Conservation (phyloP, 345 rosid species). For the Linum tenue region DNA sequence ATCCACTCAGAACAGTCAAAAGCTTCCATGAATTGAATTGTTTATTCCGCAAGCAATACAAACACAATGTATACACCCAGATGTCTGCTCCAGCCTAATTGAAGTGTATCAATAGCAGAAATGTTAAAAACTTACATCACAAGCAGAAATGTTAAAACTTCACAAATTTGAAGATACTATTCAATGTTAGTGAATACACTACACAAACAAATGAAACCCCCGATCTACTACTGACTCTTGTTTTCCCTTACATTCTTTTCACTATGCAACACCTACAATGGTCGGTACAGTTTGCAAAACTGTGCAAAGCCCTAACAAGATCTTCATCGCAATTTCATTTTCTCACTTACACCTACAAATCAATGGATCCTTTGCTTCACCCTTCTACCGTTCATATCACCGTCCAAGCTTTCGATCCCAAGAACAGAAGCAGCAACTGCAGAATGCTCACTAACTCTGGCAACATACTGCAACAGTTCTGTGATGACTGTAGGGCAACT, state of each 20-base stretch:
- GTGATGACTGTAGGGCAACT: slow-evolving; percentile 25
- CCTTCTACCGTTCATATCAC: slow-evolving; percentile 53
- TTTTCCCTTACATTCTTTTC: no score
- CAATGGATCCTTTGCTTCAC: slow-evolving; percentile 65
- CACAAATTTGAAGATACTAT: background rate
- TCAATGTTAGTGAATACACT: background rate
- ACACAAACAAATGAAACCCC: background rate
- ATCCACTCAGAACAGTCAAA: no score
- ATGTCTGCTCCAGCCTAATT: no score
- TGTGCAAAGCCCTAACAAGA: background rate
- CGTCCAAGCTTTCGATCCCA: slow-evolving; percentile 39
- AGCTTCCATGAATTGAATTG: no score
- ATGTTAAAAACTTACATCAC: background rate
- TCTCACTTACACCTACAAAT: slow-evolving; percentile 5
- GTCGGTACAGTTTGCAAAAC: no score
- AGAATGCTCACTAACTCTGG: slow-evolving; percentile 49
- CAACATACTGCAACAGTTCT: slow-evolving; percentile 29
- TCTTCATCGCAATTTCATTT: background rate
- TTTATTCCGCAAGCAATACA: no score
- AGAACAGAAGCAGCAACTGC: slow-evolving; percentile 34
- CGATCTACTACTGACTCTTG: no score
- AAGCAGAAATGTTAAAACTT: background rate
- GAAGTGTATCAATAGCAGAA: no score
- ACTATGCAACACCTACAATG: no score
- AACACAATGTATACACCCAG: no score